Conservation (phyloP, 2,329 filamentous ascomycete species). For the Hyphodiscus sp. region DNA sequence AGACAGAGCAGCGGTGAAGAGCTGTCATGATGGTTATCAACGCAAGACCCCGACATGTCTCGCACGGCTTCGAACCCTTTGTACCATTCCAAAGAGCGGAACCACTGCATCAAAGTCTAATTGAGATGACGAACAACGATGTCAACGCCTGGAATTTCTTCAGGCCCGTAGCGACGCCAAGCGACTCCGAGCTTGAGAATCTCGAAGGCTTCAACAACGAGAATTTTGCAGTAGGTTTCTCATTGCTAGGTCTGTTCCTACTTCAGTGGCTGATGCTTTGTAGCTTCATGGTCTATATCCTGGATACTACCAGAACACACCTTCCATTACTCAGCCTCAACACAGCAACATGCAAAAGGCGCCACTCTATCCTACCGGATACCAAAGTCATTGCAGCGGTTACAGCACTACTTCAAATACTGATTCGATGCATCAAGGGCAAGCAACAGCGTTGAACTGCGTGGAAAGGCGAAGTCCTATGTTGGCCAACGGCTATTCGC, state of each 20-base stretch:
- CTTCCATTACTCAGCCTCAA: slow-evolving; percentile 1
- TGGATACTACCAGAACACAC: slow-evolving; percentile 18
- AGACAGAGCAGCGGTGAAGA: slow-evolving; percentile 24
- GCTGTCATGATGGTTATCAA: slow-evolving; percentile 27
- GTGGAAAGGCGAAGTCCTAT: slow-evolving; percentile 14
- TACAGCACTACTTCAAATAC: slow-evolving; percentile 3
- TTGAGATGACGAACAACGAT: slow-evolving; percentile 28
- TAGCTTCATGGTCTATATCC: slow-evolving; percentile 17
- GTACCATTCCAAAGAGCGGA: slow-evolving; percentile 19
- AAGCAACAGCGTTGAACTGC: slow-evolving; percentile 9
- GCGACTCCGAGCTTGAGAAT: slow-evolving; percentile 19
- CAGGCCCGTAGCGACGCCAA: slow-evolving; percentile 14
- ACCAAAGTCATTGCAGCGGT: slow-evolving; percentile 11
- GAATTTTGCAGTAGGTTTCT: slow-evolving; percentile 17
- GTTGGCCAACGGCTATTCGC: slow-evolving; percentile 19
- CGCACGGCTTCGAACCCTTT: slow-evolving; percentile 25
- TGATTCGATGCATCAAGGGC: slow-evolving; percentile 13
- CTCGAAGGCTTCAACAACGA: slow-evolving; percentile 20
- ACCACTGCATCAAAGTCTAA: slow-evolving; percentile 20
- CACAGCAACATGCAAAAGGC: slow-evolving; percentile 4
- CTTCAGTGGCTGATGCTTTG: slow-evolving; percentile 9
- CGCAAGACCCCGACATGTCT: slow-evolving; percentile 24
- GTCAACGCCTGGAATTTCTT: slow-evolving; percentile 24
- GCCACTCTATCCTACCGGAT: slow-evolving; percentile 7
- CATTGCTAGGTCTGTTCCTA: background rate